Evolutionary conservation across 23 red algal genomes (phyloP).

Genomic region (Pyropia yezoensis): DNA sequence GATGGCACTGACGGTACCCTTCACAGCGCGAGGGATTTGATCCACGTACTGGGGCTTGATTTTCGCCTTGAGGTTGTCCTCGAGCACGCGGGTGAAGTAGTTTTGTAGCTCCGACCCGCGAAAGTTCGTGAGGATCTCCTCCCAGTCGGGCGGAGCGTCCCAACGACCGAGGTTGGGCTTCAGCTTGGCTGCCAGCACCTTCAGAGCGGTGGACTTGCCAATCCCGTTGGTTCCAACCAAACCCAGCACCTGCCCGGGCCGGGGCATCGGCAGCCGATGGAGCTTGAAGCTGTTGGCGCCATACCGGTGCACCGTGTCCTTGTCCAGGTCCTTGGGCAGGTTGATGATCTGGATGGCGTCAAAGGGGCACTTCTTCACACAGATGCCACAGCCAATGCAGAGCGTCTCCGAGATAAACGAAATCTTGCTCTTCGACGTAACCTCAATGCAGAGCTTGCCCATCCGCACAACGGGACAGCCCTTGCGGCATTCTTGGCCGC

Average conservation of each 20-base stretch:
- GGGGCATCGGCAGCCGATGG: constrained; percentile 86
- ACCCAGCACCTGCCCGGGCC: constrained; percentile 91
- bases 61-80: constrained; percentile 87
- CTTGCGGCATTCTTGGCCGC: constrained; percentile 87
- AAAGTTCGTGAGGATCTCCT: constrained; percentile 95
- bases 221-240: constrained; percentile 96
- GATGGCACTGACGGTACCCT: constrained; percentile 55
- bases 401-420: constrained; percentile 84
- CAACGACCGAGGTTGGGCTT: constrained; percentile 94
- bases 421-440: constrained; percentile 84
- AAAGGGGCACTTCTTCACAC: constrained; percentile 98
- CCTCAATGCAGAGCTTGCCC: constrained; percentile 98
- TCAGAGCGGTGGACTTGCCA: constrained; percentile 91
- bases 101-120: constrained; percentile 96
- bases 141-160: constrained; percentile 88
- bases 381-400: constrained; percentile 98
- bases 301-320: constrained; percentile 92
- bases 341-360: constrained; percentile 99
- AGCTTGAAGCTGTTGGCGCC: constrained; percentile 94
- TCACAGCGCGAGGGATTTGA: constrained; percentile 78
- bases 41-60: constrained; percentile 99
- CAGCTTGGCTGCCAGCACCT: constrained; percentile 75
- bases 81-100: constrained; percentile 84
- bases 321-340: constrained; percentile 91
- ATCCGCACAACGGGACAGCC: constrained; percentile 92